A percentile compares a stretch with the other conserved stretches of the same genome.
These are phyloP conservation scores for Moesziomyces aphidis DNA, from an alignment of 1,284 basidiomycete species.

Conservation along the genomic window DNA sequence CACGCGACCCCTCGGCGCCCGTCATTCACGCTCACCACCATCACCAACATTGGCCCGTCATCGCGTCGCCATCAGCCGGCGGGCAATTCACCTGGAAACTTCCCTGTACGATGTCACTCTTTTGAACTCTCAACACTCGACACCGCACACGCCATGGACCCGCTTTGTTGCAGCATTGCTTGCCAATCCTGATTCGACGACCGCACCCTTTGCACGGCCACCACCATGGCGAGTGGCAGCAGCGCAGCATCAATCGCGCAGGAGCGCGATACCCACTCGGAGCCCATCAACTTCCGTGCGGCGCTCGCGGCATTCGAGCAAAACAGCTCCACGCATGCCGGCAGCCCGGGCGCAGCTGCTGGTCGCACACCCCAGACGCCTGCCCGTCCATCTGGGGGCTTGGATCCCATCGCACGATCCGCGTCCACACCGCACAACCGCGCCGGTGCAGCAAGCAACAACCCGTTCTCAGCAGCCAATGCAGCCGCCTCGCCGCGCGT, in stretches of 20 bases:
- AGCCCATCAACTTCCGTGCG: constrained; percentile 46
- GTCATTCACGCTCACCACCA: background rate
- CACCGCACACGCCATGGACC: no score
- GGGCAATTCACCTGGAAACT: no score
- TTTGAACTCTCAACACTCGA: background rate
- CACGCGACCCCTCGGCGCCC: background rate
- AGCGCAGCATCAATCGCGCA: background rate
- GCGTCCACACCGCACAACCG: constrained; percentile 29
- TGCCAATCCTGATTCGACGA: background rate
- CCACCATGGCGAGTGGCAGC: constrained; percentile 13
- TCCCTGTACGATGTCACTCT: background rate
- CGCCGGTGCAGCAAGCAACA: constrained; percentile 2
- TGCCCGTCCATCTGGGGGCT: constrained; percentile 13
- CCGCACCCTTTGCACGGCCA: background rate
- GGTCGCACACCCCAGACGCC: constrained; percentile 22
- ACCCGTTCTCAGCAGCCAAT: constrained; percentile 10
- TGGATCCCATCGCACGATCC: constrained; percentile 30
- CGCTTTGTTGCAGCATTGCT: no score
- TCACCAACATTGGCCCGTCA: background rate
- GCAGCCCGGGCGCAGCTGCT: background rate
- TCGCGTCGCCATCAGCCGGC: background rate
- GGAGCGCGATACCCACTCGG: constrained; percentile 7
- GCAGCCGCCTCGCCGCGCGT: background rate
- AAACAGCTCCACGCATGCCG: constrained; percentile 1
- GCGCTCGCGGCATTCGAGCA: constrained; percentile 43